Percentiles rank a stretch among this genome's conserved stretches.
Evolutionary conservation across 345 rosid genomes (phyloP).

Genomic region (Aurinia saxatilis): DNA sequence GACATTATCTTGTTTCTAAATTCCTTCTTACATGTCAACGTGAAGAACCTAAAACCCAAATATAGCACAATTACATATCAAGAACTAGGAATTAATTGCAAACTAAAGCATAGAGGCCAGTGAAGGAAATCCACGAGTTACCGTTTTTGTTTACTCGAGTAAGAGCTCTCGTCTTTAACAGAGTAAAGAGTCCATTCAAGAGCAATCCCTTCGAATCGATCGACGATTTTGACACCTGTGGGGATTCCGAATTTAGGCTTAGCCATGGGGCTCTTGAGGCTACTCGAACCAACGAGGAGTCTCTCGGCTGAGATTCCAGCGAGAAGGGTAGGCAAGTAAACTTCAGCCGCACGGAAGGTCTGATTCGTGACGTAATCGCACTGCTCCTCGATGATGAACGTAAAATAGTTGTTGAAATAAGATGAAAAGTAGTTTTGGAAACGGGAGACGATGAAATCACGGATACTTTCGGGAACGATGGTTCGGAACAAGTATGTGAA

Average conservation of each 20-base stretch:
- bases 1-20: constrained; percentile 12
- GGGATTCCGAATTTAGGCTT: constrained; percentile 14
- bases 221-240: neutral
- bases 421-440: constrained; percentile 2
- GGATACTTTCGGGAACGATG: constrained; percentile 7
- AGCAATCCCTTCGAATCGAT: constrained; percentile 11
- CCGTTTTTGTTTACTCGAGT: neutral
- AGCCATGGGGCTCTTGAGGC: constrained; percentile 17
- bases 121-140: neutral
- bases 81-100: neutral
- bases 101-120: neutral
- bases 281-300: constrained; percentile 15
- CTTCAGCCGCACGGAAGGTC: constrained; percentile 15
- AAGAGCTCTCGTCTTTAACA: neutral
- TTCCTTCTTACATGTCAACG: constrained; percentile 15
- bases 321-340: constrained; percentile 19
- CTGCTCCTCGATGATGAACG: constrained; percentile 15
- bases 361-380: constrained; percentile 7
- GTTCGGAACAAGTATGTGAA: constrained; percentile 6
- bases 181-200: constrained; percentile 20
- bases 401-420: constrained; percentile 3
- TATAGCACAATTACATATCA: neutral
- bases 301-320: constrained; percentile 7
- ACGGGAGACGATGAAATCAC: neutral
- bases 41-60: constrained; percentile 8